Percentiles rank a stretch among this genome's conserved stretches.
These are phyloP conservation scores for Colletotrichum sp. DNA, from an alignment of 2,329 filamentous ascomycete species.

Conservation along the genomic window DNA sequence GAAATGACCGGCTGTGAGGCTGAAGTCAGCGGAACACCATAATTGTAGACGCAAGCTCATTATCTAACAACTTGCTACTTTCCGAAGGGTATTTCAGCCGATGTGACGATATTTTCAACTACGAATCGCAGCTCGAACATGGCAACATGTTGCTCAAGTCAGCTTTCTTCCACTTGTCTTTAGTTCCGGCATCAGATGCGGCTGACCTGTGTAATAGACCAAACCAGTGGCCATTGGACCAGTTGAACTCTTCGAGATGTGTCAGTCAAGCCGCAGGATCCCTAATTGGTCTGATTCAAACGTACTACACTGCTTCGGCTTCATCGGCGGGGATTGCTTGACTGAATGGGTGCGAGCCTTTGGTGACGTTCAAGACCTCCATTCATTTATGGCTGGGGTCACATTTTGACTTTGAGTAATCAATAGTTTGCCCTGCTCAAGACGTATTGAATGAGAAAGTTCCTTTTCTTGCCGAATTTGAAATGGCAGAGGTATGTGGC, in stretches of 20 bases:
- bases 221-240: neutral
- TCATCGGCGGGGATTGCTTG: neutral
- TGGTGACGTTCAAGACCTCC: neutral
- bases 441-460: too few species aligned
- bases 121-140: neutral
- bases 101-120: too few species aligned
- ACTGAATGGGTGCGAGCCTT: neutral
- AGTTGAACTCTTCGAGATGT: neutral
- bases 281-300: neutral
- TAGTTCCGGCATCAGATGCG: neutral
- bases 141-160: neutral
- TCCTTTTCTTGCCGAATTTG: too few species aligned
- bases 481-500: too few species aligned
- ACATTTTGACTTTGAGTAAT: too few species aligned
- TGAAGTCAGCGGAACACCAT: neutral
- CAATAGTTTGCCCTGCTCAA: too few species aligned
- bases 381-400: too few species aligned
- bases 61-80: neutral
- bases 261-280: neutral
- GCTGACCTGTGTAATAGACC: neutral
- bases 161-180: accelerated
- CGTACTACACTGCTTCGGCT: neutral
- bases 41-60: neutral
- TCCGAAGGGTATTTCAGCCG: neutral
- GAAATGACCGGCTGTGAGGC: neutral